phyloP scores from a whole-genome alignment of 2,329 filamentous ascomycete genomes.

The Diaporthe australafricana region DNA sequence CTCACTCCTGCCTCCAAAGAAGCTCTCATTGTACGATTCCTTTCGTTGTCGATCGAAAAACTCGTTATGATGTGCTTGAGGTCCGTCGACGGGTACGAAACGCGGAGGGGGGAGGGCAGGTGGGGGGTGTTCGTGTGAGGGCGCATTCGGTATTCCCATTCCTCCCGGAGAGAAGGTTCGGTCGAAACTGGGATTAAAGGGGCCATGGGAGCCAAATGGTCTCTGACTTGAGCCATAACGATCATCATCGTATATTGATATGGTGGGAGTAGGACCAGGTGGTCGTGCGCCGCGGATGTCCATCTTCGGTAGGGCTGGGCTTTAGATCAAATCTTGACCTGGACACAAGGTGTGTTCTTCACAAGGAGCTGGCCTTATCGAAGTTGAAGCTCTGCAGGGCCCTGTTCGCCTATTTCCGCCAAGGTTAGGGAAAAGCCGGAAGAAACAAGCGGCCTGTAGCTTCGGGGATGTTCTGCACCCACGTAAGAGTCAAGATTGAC shows the following conservation, averaged over 20 bases:
- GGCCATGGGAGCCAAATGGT: conserved; percentile 29
- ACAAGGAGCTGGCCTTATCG: not conserved
- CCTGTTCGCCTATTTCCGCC: not conserved
- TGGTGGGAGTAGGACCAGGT: conserved; percentile 30
- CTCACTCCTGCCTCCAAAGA: conserved; percentile 49
- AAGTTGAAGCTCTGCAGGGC: not conserved
- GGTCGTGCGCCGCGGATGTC: conserved; percentile 37
- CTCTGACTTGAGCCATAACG: conserved; percentile 27
- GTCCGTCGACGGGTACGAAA: conserved; percentile 50
- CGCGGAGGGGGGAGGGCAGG: conserved; percentile 61
- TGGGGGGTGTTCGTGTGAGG: conserved; percentile 50
- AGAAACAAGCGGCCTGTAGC: not conserved
- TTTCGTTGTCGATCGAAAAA: conserved; percentile 39
- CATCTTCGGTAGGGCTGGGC: conserved; percentile 20
- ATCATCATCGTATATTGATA: conserved; percentile 33
- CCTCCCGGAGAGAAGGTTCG: conserved; percentile 41
- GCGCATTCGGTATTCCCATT: conserved; percentile 56
- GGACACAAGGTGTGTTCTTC: not conserved
- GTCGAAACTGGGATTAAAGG: conserved; percentile 30
- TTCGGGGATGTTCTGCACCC: conserved; percentile 1
- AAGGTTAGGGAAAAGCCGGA: not conserved
- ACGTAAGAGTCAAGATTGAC: conserved; percentile 8
- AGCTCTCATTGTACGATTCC: conserved; percentile 45
- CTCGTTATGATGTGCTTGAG: conserved; percentile 43
- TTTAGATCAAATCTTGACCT: not conserved